Evolutionary conservation across 306 rosid species (phyloP), one percentile per base, ranked within the genome.

Genomic region (Trichosanthes cucumerina): DNA sequence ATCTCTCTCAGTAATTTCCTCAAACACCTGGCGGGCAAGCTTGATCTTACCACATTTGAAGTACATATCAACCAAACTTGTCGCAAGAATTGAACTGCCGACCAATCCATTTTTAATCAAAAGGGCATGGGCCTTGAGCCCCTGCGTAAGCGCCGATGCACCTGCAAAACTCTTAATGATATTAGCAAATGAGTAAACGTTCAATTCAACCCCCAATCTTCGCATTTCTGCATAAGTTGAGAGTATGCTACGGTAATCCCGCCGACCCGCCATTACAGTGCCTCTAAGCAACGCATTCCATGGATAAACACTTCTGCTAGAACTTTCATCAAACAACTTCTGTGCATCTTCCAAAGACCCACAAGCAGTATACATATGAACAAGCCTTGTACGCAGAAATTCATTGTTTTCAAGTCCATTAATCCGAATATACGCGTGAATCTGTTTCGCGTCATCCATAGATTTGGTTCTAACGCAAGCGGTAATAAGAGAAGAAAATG

Each of bases 261-360:
- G 82, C 64, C 82, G 85, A 26, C 97, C 97, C 1, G 88, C 79
- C 64, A 93, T 79, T 47, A 89, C 96, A 64, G 83, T 78, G n/a
- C 96, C 96, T 82, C 96, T 83, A 41, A 89, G 92, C 83, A 91
- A 76, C 2, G 96, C 96, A 79, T 91, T 91, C 93, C 93, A 91
- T 0, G 93, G 80, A 76, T 89, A 89, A 44, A 89, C 90, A 73
- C 83, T 91, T 79, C 46, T 78, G 75, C 81, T 81, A 28, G 89
- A 73, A 49, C 84, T 56, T 76, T 81, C 90, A 73, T 83, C 87
- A 52, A 91, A 91, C 77, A 89, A 21, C 47, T 81, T 57, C 34
- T 81, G 86, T 9, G 93, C 96, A 28, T 86, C 90, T 26, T 85
- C 86, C 28, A 85, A 33, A 0, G 88, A 79, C 11, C 96, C 91